phyloP scores from a whole-genome alignment of 163 green algal genomes.

The Scenedesmus sp. region DNA sequence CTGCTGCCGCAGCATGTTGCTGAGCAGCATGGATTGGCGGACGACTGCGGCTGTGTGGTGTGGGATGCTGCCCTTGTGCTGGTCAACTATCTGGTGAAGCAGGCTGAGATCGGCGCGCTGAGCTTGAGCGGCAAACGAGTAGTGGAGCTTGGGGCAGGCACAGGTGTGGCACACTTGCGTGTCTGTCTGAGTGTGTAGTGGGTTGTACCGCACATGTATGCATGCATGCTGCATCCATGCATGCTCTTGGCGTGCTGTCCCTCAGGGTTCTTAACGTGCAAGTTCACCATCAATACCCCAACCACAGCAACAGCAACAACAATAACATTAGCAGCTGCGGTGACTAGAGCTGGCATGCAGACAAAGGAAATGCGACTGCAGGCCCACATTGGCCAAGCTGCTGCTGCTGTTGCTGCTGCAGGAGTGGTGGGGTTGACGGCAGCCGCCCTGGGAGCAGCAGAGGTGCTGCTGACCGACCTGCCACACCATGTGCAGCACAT shows the following conservation, averaged over 20 bases:
- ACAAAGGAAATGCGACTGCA: not conserved
- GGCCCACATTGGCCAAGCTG: not conserved
- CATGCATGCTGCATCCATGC: not conserved
- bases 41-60: not conserved
- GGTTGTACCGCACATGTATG: not conserved
- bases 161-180: not conserved
- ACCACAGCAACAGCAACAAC: not conserved
- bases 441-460: constrained; percentile 5
- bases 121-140: not conserved
- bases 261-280: too few relatives aligned
- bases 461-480: constrained; percentile 37
- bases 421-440: constrained; percentile 43
- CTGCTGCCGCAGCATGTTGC: constrained; percentile 9
- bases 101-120: not conserved
- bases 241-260: too few relatives aligned
- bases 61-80: constrained; percentile 45
- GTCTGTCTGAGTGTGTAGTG: not conserved
- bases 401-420: constrained; percentile 2
- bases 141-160: constrained; percentile 30
- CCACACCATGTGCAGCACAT: constrained; percentile 35
- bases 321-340: not conserved
- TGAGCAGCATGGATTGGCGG: not conserved
- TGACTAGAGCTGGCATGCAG: not conserved
- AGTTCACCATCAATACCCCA: too few relatives aligned
- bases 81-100: constrained; percentile 37